A percentile compares a stretch with the other conserved stretches of the same genome.
Conservation (phyloP, 129 eudicot genomes). For the carrot (Daucus carota) region DH1_v3.0 NC_030383.2:44149001-44149500, state of each 20-base stretch:
- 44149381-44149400: background rate
- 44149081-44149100: slow-evolving; percentile 28
- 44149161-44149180: slow-evolving; percentile 20
- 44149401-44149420: background rate
- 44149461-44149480: too few species aligned
- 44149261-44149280: slow-evolving; percentile 43
- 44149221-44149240: slow-evolving; percentile 42
- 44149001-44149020: background rate
- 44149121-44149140: slow-evolving; percentile 18
- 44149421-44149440: background rate
- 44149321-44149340: background rate
- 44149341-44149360: background rate
- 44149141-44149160: slow-evolving; percentile 2
- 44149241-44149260: slow-evolving; percentile 61
- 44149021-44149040: background rate
- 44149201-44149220: slow-evolving; percentile 22
- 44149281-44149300: background rate
- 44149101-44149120: slow-evolving; percentile 12
- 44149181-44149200: slow-evolving; percentile 22
- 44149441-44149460: background rate
- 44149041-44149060: background rate
- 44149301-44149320: slow-evolving; percentile 6
- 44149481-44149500: too few species aligned
- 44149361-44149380: background rate
- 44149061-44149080: background rate